phyloP scores from a whole-genome alignment of 2,329 filamentous ascomycete genomes.

The Alternaria arborescens region DNA sequence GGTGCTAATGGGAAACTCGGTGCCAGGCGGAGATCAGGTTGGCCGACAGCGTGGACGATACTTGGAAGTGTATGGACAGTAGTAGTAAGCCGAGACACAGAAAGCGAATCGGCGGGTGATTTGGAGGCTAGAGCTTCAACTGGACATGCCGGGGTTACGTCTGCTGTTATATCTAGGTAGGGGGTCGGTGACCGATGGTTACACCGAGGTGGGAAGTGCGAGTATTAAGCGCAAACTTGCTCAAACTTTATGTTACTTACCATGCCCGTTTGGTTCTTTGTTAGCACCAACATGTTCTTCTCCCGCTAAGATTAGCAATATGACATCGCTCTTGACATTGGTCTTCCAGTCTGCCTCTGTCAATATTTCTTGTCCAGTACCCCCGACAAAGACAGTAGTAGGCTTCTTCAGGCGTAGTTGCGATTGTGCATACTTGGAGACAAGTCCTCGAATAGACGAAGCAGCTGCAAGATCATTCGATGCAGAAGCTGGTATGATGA shows the following conservation, averaged over 20 bases:
- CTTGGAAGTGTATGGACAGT: conserved; percentile 47
- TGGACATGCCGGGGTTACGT: conserved; percentile 29
- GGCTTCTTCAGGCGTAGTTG: conserved; percentile 45
- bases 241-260: conserved; percentile 28
- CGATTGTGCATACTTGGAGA: conserved; percentile 41
- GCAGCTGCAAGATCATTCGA: conserved; percentile 24
- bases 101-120: conserved; percentile 40
- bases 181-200: conserved; percentile 4
- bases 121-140: conserved; percentile 37
- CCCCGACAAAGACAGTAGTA: conserved; percentile 35
- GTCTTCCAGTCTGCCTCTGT: conserved; percentile 39
- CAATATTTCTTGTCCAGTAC: conserved; percentile 39
- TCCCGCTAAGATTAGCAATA: conserved; percentile 41
- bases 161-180: conserved; percentile 15
- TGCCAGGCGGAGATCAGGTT: conserved; percentile 51
- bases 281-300: conserved; percentile 45
- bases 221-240: conserved; percentile 35
- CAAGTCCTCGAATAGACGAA: conserved; percentile 31
- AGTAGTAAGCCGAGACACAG: conserved; percentile 42
- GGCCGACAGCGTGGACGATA: conserved; percentile 46
- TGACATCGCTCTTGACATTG: conserved; percentile 34
- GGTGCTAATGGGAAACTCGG: conserved; percentile 50
- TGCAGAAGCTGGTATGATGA: conserved; percentile 35
- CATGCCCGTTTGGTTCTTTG: conserved; percentile 25
- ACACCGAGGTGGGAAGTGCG: conserved; percentile 3